Base-by-base conservation (phyloP, 1,284 basidiomycete species). In the Fomes fomentarius region DNA sequence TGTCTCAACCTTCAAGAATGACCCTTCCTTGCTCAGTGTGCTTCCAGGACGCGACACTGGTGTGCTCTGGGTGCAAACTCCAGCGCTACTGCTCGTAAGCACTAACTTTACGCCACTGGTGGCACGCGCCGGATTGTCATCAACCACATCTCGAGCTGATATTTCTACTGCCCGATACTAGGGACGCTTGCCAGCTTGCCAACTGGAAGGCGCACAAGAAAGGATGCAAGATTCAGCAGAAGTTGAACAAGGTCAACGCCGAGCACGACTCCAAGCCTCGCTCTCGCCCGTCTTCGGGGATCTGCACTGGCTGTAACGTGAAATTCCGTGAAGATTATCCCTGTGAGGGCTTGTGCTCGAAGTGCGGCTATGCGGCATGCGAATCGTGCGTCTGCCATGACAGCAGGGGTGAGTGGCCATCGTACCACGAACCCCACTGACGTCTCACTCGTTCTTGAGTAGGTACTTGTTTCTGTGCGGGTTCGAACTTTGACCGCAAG, bases 391-490 rank as follows among this genome's bases (percentile, higher is more conserved):
- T 58, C 2, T 66, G 56, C 56, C 53, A 69, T 47, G 45, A 61
- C 15, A 58, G 45, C 35, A 53, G 56, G 40, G 72, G 70, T 71
- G n/a, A n/a, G 63, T 33, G 15, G 2, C n/a, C 11, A 22, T 21
- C 10, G 1, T 22, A 30, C 17, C 21, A 8, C 2, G 24, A 7
- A 15, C 9, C 4, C 25, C 19, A 7, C 11, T n/a, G 7, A 26
- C 7, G 28, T 42, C 24, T 26, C 24, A 26, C 22, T 5, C 9
- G 7, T 37, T 7, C 17, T 10, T 12, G 14, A 19, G 4, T 28
- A 73, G 71, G 72, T 6, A 71, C 72, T 4, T 74, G 72, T 62
- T 71, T 70, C 48, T 74, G 74, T 58, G 57, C 62, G n/a, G 62
- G 64, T 34, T 66, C 63, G 3, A 74, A 76, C 54, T 73, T 75